A percentile compares a stretch with the other conserved stretches of the same genome.
phyloP scores from a whole-genome alignment of 768 basidiomycete genomes.

The Amylocystis lapponica region DNA sequence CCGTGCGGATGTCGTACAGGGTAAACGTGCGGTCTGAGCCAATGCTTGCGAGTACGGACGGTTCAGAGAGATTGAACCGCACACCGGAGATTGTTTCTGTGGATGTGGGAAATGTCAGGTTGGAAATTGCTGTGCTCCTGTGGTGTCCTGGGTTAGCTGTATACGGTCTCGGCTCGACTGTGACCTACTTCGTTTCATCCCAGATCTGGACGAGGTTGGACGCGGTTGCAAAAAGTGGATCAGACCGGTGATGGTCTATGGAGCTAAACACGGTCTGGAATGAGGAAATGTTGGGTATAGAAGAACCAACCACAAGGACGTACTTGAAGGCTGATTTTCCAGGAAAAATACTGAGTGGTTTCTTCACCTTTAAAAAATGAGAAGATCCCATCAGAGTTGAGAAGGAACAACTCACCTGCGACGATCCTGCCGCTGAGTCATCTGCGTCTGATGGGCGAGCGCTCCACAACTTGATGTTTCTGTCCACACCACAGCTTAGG shows the following conservation, averaged over 20 bases:
- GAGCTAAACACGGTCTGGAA: constrained; percentile 42
- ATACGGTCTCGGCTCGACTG: neutral
- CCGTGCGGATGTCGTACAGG: constrained; percentile 93
- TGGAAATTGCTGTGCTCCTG: constrained; percentile 81
- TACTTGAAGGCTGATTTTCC: constrained; percentile 93
- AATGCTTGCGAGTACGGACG: constrained; percentile 90
- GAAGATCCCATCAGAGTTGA: neutral
- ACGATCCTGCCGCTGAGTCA: constrained; percentile 30
- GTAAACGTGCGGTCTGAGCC: constrained; percentile 96
- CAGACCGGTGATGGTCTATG: constrained; percentile 89
- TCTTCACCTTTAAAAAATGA: constrained; percentile 27
- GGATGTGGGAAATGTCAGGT: constrained; percentile 80
- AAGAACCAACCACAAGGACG: constrained; percentile 14
- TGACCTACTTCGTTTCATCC: constrained; percentile 90
- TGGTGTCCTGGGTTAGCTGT: neutral
- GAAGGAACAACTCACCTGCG: constrained; percentile 27
- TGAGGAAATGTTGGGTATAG: constrained; percentile 2
- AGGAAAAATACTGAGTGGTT: constrained; percentile 72
- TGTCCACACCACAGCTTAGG: constrained; percentile 79
- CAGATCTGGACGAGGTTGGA: constrained; percentile 93
- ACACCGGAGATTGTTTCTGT: constrained; percentile 86
- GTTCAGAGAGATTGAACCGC: constrained; percentile 90
- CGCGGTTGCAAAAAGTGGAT: constrained; percentile 90
- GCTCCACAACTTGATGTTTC: constrained; percentile 80
- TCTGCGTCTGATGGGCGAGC: constrained; percentile 25